A percentile compares a stretch with the other conserved stretches of the same genome.
These are phyloP conservation scores for Elaeagnus macrophylla DNA, from an alignment of 306 rosid species.

Conservation along the genomic window DNA sequence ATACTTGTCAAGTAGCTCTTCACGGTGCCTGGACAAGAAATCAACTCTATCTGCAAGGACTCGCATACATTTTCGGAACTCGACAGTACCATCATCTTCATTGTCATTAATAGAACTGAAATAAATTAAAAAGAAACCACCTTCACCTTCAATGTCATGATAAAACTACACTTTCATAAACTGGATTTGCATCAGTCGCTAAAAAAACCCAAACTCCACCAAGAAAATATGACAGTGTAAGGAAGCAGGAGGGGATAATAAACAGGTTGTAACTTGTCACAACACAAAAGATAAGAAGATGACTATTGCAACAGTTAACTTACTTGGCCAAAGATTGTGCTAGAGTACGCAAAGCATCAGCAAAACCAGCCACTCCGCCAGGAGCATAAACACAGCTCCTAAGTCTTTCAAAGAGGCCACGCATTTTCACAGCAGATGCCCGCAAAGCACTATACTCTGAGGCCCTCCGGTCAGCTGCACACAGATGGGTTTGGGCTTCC, in stretches of 20 bases:
- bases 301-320: conserved; percentile 19
- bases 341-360: conserved; percentile 54
- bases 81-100: conserved; percentile 74
- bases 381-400: conserved; percentile 58
- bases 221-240: not conserved
- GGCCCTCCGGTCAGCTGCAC: conserved; percentile 93
- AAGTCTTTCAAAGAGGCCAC: conserved; percentile 79
- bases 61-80: conserved; percentile 67
- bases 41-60: conserved; percentile 65
- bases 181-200: not conserved
- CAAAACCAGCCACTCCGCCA: conserved; percentile 61
- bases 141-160: conserved; percentile 12
- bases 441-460: conserved; percentile 75
- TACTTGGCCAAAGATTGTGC: conserved; percentile 92
- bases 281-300: not conserved
- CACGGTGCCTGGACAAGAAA: conserved; percentile 67
- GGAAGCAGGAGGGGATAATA: not conserved
- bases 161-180: not conserved
- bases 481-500: conserved; percentile 97
- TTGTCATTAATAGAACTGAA: conserved; percentile 71
- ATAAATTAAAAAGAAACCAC: conserved; percentile 21
- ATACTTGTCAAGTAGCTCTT: conserved; percentile 71
- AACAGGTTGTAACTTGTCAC: not conserved
- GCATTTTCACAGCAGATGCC: conserved; percentile 71
- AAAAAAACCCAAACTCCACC: not conserved